A percentile compares a stretch with the other conserved stretches of the same genome.
These are phyloP conservation scores for Jasminum sambac DNA, from an alignment of 257 asterid species.

Conservation along the genomic window DNA sequence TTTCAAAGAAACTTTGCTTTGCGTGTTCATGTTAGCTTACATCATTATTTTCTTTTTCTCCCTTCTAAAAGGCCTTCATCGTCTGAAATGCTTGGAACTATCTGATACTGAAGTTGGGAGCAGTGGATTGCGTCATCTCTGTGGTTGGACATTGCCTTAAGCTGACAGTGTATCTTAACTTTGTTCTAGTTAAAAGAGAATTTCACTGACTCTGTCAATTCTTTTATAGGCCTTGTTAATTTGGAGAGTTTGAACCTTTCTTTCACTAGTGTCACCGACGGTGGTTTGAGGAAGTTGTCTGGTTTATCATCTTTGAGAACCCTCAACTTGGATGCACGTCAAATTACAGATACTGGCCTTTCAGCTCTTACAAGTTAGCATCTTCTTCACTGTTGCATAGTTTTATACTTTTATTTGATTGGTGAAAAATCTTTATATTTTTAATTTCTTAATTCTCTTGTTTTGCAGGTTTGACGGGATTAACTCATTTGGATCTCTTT, in stretches of 20 bases:
- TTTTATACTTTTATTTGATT: neutral
- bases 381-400: neutral
- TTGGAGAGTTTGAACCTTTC: constrained; percentile 87
- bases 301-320: constrained; percentile 80
- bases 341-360: constrained; percentile 91
- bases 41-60: constrained; percentile 15
- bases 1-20: neutral
- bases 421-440: neutral
- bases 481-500: constrained; percentile 92
- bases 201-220: neutral
- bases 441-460: neutral
- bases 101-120: constrained; percentile 97
- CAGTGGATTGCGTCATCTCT: constrained; percentile 76
- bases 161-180: neutral
- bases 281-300: constrained; percentile 76
- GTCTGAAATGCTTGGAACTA: constrained; percentile 77
- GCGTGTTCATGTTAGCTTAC: neutral
- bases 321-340: constrained; percentile 89
- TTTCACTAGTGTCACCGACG: constrained; percentile 83
- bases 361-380: constrained; percentile 85
- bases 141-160: constrained; percentile 52
- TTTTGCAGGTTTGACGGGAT: constrained; percentile 80
- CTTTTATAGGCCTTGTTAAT: constrained; percentile 48
- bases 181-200: neutral
- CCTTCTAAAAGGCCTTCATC: constrained; percentile 55